phyloP scores from a whole-genome alignment of 441 rosid genomes.

The Erysimum pusillum region DNA sequence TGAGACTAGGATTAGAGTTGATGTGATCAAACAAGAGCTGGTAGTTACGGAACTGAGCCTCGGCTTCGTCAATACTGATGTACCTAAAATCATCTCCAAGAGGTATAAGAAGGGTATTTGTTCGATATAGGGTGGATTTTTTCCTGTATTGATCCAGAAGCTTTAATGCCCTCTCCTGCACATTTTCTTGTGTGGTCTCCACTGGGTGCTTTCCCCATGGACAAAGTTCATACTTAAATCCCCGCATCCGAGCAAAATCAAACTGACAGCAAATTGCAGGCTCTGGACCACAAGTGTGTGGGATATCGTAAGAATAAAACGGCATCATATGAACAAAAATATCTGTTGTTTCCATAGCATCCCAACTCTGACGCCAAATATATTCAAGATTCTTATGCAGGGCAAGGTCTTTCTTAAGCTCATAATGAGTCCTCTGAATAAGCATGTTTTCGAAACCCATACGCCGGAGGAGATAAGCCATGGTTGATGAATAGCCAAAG shows the following conservation, averaged over 20 bases:
- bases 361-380: constrained; percentile 98
- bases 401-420: constrained; percentile 97
- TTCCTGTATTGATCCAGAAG: constrained; percentile 93
- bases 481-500: constrained; percentile 97
- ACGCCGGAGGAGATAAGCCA: constrained; percentile 96
- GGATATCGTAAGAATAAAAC: constrained; percentile 93
- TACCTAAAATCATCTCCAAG: constrained; percentile 99
- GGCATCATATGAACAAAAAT: constrained; percentile 99
- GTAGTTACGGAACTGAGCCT: constrained; percentile 93
- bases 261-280: constrained; percentile 98
- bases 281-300: constrained; percentile 99
- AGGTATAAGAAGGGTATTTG: constrained; percentile 94
- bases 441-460: constrained; percentile 99
- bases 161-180: constrained; percentile 82
- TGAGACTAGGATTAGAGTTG: constrained; percentile 83
- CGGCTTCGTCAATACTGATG: constrained; percentile 83
- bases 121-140: constrained; percentile 85
- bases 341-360: constrained; percentile 88
- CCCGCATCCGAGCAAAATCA: constrained; percentile 83
- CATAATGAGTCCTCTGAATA: constrained; percentile 97
- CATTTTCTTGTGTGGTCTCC: constrained; percentile 81
- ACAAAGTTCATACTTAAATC: constrained; percentile 74
- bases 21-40: constrained; percentile 90
- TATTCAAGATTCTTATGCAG: constrained; percentile 88
- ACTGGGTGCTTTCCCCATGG: constrained; percentile 88